A percentile compares a stretch with the other conserved stretches of the same genome.
Evolutionary conservation across 176 grass and related monocot species (phyloP).

Genomic region (Aegilops tauschii): DNA sequence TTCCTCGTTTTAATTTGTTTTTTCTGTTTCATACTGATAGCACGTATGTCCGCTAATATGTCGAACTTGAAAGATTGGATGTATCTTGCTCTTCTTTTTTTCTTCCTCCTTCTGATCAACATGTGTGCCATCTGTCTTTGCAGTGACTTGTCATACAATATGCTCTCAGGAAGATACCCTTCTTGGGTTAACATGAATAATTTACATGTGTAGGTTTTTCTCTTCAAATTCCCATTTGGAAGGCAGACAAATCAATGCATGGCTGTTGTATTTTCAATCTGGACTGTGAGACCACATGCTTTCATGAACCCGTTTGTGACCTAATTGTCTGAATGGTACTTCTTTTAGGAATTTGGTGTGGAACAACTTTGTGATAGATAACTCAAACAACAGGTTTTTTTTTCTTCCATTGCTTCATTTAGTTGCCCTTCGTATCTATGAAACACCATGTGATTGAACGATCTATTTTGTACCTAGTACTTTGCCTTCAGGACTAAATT

Average conservation of each 20-base stretch:
- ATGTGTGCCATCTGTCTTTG: not conserved
- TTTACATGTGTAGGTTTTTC: slow-evolving; percentile 36
- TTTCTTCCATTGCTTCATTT: not conserved
- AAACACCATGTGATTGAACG: too few relatives aligned
- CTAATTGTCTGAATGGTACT: not conserved
- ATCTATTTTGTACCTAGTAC: not conserved
- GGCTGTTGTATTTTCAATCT: not conserved
- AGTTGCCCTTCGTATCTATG: not conserved
- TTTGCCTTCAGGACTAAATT: slow-evolving; percentile 46
- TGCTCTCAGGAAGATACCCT: slow-evolving; percentile 47
- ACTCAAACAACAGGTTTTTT: slow-evolving; percentile 38
- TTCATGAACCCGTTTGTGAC: not conserved
- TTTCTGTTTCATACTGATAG: not conserved
- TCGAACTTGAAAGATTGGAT: not conserved
- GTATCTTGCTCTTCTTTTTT: not conserved
- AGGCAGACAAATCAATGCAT: not conserved
- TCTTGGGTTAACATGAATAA: slow-evolving; percentile 37
- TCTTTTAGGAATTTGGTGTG: slow-evolving; percentile 50
- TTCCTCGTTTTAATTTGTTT: not conserved
- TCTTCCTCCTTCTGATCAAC: not conserved
- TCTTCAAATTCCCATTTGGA: not conserved
- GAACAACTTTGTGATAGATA: slow-evolving; percentile 44
- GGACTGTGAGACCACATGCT: not conserved
- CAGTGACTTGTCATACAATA: slow-evolving; percentile 69
- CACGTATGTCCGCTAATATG: not conserved